These are phyloP conservation scores for Discostella stelligeroides DNA, from an alignment of 108 stramenopile genomes.

Conservation along the genomic window DNA sequence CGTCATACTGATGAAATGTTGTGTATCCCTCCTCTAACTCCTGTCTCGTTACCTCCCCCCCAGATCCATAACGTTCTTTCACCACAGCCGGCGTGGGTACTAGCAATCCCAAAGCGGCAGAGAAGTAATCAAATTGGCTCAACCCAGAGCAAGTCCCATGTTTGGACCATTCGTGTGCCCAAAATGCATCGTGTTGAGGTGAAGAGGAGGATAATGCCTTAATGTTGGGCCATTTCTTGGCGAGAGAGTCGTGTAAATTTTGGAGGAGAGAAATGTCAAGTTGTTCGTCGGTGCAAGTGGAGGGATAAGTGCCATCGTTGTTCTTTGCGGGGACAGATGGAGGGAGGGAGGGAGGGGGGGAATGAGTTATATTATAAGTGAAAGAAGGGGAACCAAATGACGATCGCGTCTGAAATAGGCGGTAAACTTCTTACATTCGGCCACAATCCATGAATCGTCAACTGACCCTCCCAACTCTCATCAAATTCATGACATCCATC, in stretches of 20 bases:
- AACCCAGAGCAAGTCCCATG: constrained; percentile 73
- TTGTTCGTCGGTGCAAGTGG: constrained; percentile 43
- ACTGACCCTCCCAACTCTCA: constrained; percentile 35
- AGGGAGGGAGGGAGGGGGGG: background rate
- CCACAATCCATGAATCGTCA: constrained; percentile 63
- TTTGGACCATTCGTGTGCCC: constrained; percentile 75
- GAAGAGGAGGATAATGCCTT: constrained; percentile 19
- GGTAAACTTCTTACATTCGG: constrained; percentile 33
- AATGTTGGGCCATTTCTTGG: constrained; percentile 52
- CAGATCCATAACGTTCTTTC: constrained; percentile 25
- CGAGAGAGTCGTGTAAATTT: constrained; percentile 23
- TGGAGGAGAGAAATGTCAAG: constrained; percentile 23
- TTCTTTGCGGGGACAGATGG: constrained; percentile 6
- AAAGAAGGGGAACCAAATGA: too few species aligned
- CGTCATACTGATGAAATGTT: too few species aligned
- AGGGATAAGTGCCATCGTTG: constrained; percentile 53
- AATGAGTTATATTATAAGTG: background rate
- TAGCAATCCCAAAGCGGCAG: constrained; percentile 35
- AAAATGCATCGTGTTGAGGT: constrained; percentile 51
- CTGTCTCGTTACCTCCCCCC: constrained; percentile 21
- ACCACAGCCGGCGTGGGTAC: constrained; percentile 53
- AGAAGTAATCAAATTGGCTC: constrained; percentile 59
- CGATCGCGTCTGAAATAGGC: too few species aligned
- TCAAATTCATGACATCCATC: constrained; percentile 43
- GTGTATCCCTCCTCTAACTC: constrained; percentile 46